phyloP scores from a whole-genome alignment of 1,284 basidiomycete genomes.

The Heterobasidion parviporum region DNA sequence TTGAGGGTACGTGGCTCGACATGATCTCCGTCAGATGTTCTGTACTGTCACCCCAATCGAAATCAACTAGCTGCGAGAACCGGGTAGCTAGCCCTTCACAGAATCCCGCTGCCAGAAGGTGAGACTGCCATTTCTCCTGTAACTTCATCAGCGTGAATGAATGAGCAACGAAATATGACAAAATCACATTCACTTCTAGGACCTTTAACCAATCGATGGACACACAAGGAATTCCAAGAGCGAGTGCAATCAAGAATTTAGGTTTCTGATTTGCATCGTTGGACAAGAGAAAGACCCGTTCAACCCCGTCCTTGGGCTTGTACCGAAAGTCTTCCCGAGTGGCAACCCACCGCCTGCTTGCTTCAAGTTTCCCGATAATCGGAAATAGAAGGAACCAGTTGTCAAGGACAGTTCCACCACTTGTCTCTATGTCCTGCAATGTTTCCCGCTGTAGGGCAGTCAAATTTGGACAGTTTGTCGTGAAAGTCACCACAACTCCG shows the following conservation, averaged over 20 bases:
- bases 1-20: slow-evolving; percentile 44
- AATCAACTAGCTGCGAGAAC: slow-evolving; percentile 65
- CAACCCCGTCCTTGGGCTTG: slow-evolving; percentile 30
- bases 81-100: slow-evolving; percentile 41
- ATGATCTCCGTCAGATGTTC: slow-evolving; percentile 50
- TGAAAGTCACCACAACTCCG: slow-evolving; percentile 28
- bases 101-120: slow-evolving; percentile 62
- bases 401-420: slow-evolving; percentile 56
- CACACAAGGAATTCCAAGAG: slow-evolving; percentile 82
- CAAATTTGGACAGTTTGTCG: slow-evolving; percentile 13
- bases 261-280: slow-evolving; percentile 59
- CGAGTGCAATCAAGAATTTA: slow-evolving; percentile 77
- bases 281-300: slow-evolving; percentile 63
- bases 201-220: slow-evolving; percentile 52
- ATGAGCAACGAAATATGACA: not conserved
- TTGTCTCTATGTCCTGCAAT: slow-evolving; percentile 34
- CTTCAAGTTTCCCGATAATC: slow-evolving; percentile 38
- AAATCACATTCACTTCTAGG: slow-evolving; percentile 31
- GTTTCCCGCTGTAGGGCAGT: slow-evolving; percentile 29
- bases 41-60: slow-evolving; percentile 56
- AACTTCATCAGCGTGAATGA: slow-evolving; percentile 9
- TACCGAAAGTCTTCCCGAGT: slow-evolving; percentile 38
- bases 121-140: slow-evolving; percentile 50
- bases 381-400: slow-evolving; percentile 61
- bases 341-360: slow-evolving; percentile 45